Conservation (phyloP, 1,284 basidiomycete genomes). For the Cryptococcus hybrid region DNA sequence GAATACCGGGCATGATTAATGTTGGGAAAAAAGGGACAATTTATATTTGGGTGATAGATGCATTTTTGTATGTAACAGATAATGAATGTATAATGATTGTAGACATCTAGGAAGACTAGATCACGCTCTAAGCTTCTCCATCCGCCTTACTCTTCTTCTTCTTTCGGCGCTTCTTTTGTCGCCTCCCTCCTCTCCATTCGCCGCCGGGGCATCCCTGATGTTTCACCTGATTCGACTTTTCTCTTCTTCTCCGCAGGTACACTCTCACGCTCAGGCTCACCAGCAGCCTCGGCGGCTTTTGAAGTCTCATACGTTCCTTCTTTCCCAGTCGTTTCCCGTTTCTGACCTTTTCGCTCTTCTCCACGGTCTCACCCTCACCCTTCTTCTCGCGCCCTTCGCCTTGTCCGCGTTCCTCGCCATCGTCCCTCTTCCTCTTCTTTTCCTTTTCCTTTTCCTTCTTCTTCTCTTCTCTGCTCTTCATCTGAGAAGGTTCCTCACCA, state of each 20-base stretch:
- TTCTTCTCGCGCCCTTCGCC: constrained; percentile 9
- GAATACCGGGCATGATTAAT: neutral
- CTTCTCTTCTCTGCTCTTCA: constrained; percentile 6
- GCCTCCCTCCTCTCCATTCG: constrained; percentile 1
- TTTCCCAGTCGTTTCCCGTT: constrained; percentile 11
- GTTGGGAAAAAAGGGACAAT: neutral
- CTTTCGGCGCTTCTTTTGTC: constrained; percentile 16
- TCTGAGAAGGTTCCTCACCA: constrained; percentile 49
- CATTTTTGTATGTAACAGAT: neutral
- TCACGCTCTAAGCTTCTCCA: neutral
- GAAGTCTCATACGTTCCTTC: constrained; percentile 22
- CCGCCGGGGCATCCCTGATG: no score
- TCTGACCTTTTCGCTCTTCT: neutral
- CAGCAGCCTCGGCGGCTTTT: neutral
- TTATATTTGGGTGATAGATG: neutral
- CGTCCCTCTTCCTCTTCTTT: constrained; percentile 53
- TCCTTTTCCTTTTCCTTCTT: constrained; percentile 37
- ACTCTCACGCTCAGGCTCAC: neutral
- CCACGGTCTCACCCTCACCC: constrained; percentile 7
- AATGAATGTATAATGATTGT: neutral
- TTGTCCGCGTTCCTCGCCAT: constrained; percentile 9
- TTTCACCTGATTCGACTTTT: constrained; percentile 2
- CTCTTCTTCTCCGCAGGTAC: constrained; percentile 10
- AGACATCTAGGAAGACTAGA: neutral
- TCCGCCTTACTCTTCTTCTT: constrained; percentile 7